Evolutionary conservation across 2,329 filamentous ascomycete species (phyloP).

Genomic region (Ceratocystis variospora): DNA sequence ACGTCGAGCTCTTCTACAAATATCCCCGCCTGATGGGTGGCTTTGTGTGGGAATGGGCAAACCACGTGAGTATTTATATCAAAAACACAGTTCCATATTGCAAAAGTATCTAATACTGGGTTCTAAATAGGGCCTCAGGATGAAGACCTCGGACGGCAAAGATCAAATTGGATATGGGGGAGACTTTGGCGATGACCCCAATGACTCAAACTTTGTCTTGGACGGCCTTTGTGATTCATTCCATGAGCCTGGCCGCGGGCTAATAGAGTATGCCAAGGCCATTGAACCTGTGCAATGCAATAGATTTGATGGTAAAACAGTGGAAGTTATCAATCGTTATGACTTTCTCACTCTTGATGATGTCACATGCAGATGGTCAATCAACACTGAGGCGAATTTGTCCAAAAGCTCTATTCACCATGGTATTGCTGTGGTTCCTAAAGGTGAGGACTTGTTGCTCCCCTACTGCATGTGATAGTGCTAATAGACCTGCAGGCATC

Average conservation of each 20-base stretch:
- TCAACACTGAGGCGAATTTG: neutral
- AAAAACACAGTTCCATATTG: neutral
- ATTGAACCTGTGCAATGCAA: constrained; percentile 45
- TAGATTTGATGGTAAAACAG: constrained; percentile 29
- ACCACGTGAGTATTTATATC: constrained; percentile 32
- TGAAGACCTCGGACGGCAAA: constrained; percentile 30
- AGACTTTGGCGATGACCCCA: constrained; percentile 47
- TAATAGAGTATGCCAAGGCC: constrained; percentile 43
- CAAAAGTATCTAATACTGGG: neutral
- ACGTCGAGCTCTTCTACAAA: constrained; percentile 50
- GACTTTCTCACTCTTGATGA: constrained; percentile 41
- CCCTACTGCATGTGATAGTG: neutral
- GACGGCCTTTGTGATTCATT: constrained; percentile 38
- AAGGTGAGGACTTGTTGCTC: neutral
- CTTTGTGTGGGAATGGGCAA: constrained; percentile 52
- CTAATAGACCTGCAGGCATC: constrained; percentile 25
- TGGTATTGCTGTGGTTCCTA: neutral
- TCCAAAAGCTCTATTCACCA: neutral
- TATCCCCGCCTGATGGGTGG: constrained; percentile 43
- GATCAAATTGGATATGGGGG: constrained; percentile 45
- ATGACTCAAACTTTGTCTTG: constrained; percentile 46
- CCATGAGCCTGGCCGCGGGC: constrained; percentile 38
- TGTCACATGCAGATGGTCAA: constrained; percentile 28
- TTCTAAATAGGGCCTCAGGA: constrained; percentile 30
- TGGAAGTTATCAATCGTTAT: constrained; percentile 40